Evolutionary conservation across 331 rosid genomes (phyloP).

Genomic region (Cydonia oblonga): DNA sequence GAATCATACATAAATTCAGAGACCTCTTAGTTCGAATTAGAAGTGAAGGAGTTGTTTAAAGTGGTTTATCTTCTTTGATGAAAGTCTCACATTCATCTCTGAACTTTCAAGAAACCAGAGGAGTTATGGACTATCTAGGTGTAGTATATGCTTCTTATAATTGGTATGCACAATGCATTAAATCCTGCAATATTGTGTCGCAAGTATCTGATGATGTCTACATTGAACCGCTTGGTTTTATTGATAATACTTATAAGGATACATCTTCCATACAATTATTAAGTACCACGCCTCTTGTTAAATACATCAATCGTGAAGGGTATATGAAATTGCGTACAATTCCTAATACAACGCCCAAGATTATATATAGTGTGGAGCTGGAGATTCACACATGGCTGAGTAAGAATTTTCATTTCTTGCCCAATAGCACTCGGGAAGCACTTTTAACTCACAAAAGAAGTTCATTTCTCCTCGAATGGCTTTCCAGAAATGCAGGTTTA

Average conservation of each 20-base stretch:
- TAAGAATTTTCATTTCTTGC: not conserved
- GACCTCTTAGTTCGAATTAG: not conserved
- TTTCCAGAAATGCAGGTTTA: not conserved
- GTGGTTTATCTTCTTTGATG: not conserved
- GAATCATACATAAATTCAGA: not conserved
- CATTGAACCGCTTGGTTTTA: conserved; percentile 7
- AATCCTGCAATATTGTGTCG: not conserved
- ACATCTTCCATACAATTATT: not conserved
- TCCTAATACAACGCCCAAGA: not conserved
- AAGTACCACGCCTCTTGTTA: not conserved
- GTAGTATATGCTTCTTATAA: not conserved
- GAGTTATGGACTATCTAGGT: conserved; percentile 2
- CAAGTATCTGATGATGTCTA: not conserved
- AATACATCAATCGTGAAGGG: not conserved
- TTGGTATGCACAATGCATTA: conserved; percentile 5
- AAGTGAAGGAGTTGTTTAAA: not conserved
- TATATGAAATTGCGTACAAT: not conserved
- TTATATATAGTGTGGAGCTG: not conserved
- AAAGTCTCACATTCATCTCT: conserved; percentile 4
- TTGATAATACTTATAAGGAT: not conserved
- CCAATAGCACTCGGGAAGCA: not conserved
- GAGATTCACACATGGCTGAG: conserved; percentile 7
- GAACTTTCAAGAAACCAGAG: not conserved
- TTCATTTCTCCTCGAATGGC: not conserved
- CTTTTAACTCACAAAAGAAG: not conserved